Evolutionary conservation across 1,139 yeast genomes (phyloP).

Genomic region (Lodderomyces elongisporus): DNA sequence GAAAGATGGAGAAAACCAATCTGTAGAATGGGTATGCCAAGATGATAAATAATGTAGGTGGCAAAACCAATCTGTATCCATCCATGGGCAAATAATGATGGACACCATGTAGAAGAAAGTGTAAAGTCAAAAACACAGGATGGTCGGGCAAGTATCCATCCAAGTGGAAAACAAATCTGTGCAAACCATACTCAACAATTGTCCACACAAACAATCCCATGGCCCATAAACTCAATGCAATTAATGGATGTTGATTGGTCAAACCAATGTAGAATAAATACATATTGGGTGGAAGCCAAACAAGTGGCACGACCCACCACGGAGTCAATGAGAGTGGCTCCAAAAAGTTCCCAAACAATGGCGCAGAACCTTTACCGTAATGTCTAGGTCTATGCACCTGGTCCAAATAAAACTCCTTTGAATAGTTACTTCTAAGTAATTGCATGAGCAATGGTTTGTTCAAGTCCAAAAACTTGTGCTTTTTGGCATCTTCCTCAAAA

Average conservation of each 20-base stretch:
- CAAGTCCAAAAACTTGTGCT: slow-evolving; percentile 83
- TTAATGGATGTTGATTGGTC: slow-evolving; percentile 28
- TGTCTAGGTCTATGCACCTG: slow-evolving; percentile 98
- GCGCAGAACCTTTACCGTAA: slow-evolving; percentile 79
- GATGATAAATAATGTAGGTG: slow-evolving; percentile 71
- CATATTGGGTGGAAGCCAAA: slow-evolving; percentile 82
- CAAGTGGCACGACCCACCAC: slow-evolving; percentile 70
- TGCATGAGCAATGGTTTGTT: slow-evolving; percentile 76
- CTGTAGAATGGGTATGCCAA: slow-evolving; percentile 43
- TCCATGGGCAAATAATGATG: slow-evolving; percentile 99
- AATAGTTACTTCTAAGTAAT: slow-evolving; percentile 65
- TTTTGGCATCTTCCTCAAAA: slow-evolving; percentile 59
- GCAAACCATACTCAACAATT: slow-evolving; percentile 77
- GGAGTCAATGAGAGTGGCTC: slow-evolving; percentile 47
- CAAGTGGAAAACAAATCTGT: slow-evolving; percentile 88
- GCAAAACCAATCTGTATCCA: slow-evolving; percentile 85
- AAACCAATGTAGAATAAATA: slow-evolving; percentile 43
- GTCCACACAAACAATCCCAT: slow-evolving; percentile 89
- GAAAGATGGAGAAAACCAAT: slow-evolving; percentile 35
- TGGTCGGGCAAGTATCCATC: slow-evolving; percentile 83
- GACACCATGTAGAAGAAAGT: slow-evolving; percentile 89
- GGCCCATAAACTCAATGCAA: slow-evolving; percentile 41
- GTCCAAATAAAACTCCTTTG: slow-evolving; percentile 86
- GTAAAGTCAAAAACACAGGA: slow-evolving; percentile 68
- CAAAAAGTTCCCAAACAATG: slow-evolving; percentile 47